Evolutionary conservation across 345 rosid species (phyloP).

Genomic region (Citrus australasica): DNA sequence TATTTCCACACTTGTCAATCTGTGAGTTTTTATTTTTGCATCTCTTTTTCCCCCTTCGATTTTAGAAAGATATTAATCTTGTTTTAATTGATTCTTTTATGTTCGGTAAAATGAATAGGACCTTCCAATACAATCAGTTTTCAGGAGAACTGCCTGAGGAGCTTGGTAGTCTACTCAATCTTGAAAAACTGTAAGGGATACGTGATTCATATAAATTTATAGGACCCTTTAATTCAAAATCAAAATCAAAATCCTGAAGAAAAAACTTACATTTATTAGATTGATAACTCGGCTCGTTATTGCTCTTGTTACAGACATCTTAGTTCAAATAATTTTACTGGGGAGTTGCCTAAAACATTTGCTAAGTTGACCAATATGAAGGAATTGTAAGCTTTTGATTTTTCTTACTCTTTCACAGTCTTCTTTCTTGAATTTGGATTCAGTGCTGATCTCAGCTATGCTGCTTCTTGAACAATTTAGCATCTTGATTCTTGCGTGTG

Average conservation of each 20-base stretch:
- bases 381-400: conserved; percentile 41
- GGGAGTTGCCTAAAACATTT: conserved; percentile 47
- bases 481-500: no score
- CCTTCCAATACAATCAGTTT: conserved; percentile 23
- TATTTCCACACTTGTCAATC: conserved; percentile 27
- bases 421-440: no score
- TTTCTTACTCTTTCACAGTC: not conserved
- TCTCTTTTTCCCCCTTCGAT: not conserved
- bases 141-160: conserved; percentile 33
- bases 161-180: conserved; percentile 26
- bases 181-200: conserved; percentile 16
- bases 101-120: conserved; percentile 3
- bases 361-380: conserved; percentile 38
- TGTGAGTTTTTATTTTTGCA: conserved; percentile 31
- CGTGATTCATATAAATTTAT: not conserved
- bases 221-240: not conserved
- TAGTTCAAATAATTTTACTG: conserved; percentile 47
- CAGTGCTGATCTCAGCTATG: no score
- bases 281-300: not conserved
- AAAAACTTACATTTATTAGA: not conserved
- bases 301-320: conserved; percentile 27
- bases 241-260: not conserved
- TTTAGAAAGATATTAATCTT: not conserved
- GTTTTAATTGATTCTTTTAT: not conserved
- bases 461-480: no score